Base-by-base conservation (phyloP, 306 rosid species). In the Vicia villosa region DNA sequence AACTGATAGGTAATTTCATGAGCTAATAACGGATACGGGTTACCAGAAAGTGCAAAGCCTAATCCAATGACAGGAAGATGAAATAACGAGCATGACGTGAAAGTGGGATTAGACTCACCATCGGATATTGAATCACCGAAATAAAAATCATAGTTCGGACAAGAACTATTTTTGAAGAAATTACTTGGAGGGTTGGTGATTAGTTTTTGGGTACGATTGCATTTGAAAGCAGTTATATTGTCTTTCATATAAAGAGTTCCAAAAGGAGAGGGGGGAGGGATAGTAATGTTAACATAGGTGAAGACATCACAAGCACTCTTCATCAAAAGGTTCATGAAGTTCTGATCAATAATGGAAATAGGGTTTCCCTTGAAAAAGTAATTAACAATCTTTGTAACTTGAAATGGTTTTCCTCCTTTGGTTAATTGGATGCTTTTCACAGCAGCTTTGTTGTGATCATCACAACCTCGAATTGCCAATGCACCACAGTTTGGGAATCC, bases 261-360 rank as follows among this genome's bases (percentile, higher is more conserved):
- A 13, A 77, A 37, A 6, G 60, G n/a, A 5, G 84, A 50, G 2
- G 16, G 1, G 2, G 38, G 34, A 28, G 82, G 80, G 68, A 76
- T 20, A 5, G 28, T 32, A 3, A 73, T 52, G 4, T 65, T 37
- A 32, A 32, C 37, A 11, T 52, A 3, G 20, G 28, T 3, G 10
- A 80, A 32, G 49, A 63, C 63, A 1, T 36, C 10, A 66, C 84
- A 80, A 3, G 1, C 6, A 5, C 1, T 26, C 10, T 0, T 5
- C 19, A 7, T 9, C 24, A 80, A 43, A 40, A 11, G 19, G 0
- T n/a, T 19, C 3, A 0, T 0, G 6, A 74, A 52, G 14, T 37
- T 14, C 0, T n/a, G 4, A 8, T 79, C 69, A 4, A 17, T 6
- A 54, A 74, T 36, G 32, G 43, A 34, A 46, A 62, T 8, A 15